Conservation (phyloP, 2,329 filamentous ascomycete species). For the Xylaria sp. region DNA sequence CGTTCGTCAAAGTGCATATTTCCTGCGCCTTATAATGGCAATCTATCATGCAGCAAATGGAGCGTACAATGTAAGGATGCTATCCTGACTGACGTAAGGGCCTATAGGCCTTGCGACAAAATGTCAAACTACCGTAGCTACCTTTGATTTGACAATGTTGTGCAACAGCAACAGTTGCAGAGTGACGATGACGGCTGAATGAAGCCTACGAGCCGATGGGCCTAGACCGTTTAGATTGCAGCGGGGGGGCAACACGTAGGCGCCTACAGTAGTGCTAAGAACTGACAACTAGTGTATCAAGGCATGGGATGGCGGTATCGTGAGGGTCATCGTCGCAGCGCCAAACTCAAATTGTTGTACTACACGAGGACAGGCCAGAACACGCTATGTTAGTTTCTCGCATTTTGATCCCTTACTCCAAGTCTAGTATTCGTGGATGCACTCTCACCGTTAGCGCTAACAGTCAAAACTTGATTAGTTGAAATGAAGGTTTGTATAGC, state of each 20-base stretch:
- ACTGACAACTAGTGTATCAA: background rate
- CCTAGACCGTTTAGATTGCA: slow-evolving; percentile 14
- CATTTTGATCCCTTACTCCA: slow-evolving; percentile 14
- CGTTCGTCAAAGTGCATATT: slow-evolving; percentile 15
- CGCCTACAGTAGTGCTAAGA: slow-evolving; percentile 9
- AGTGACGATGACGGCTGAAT: slow-evolving; percentile 23
- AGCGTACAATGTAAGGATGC: slow-evolving; percentile 9
- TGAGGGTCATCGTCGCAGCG: slow-evolving; percentile 39
- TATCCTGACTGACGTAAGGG: slow-evolving; percentile 6
- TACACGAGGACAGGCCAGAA: slow-evolving; percentile 18
- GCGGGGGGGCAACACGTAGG: slow-evolving; percentile 12
- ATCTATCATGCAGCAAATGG: slow-evolving; percentile 24
- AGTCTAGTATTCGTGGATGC: slow-evolving; percentile 22
- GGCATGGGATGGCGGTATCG: slow-evolving; percentile 28
- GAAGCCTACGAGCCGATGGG: slow-evolving; percentile 7
- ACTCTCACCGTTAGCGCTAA: slow-evolving; percentile 29
- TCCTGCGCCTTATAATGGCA: slow-evolving; percentile 12
- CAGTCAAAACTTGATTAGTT: slow-evolving; percentile 22
- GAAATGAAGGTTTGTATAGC: slow-evolving; percentile 1
- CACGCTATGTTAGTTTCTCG: slow-evolving; percentile 19
- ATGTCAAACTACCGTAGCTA: background rate
- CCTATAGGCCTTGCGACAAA: background rate
- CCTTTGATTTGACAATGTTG: slow-evolving; percentile 18
- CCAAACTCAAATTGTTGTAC: slow-evolving; percentile 30
- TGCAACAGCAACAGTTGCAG: slow-evolving; percentile 15